Conservation (phyloP, 192 early-diverging fungal genomes). For the Backusella tarrabulga region DNA sequence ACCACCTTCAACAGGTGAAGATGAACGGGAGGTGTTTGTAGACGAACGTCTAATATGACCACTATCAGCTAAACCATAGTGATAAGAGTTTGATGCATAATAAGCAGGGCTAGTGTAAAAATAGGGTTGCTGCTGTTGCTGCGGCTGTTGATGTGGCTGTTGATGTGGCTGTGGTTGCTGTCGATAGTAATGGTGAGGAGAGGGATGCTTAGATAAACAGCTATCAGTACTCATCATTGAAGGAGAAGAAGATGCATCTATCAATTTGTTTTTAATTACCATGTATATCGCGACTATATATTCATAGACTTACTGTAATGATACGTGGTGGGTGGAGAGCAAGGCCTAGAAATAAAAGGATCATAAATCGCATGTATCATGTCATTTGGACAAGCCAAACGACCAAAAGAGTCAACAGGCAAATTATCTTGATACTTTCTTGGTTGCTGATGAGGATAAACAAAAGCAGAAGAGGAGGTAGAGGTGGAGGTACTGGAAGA, state of each 20-base stretch:
- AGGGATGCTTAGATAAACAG: not conserved
- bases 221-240: not conserved
- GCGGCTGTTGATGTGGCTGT: too few relatives aligned
- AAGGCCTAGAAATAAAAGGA: slow-evolving; percentile 1
- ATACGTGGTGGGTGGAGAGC: not conserved
- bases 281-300: not conserved
- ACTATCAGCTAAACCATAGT: not conserved
- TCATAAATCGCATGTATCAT: not conserved
- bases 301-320: not conserved
- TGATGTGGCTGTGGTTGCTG: not conserved
- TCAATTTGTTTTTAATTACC: not conserved
- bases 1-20: not conserved
- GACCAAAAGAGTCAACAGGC: not conserved
- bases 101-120: not conserved
- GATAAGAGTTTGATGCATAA: not conserved
- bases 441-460: not conserved
- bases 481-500: not conserved
- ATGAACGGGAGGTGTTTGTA: not conserved
- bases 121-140: not conserved
- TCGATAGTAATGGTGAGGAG: not conserved
- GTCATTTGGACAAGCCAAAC: not conserved
- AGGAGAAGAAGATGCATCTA: not conserved
- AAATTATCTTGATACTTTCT: not conserved
- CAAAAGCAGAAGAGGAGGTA: not conserved
- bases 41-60: not conserved